Conservation (phyloP, 192 early-diverging fungal species). For the Backusella tarrabulga region DNA sequence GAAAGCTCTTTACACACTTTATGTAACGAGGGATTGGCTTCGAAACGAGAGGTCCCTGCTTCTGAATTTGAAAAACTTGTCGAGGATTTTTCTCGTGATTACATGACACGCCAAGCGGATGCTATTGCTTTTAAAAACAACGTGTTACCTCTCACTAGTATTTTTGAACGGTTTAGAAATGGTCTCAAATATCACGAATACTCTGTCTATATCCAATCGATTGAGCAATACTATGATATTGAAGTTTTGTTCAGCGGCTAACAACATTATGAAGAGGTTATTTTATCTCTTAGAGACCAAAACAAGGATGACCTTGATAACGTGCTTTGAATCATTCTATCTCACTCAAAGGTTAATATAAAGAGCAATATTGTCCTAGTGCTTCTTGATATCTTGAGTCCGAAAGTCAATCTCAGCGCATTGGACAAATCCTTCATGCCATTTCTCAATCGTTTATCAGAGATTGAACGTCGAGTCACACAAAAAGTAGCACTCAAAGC, state of each 20-base stretch:
- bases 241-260: slow-evolving; percentile 78
- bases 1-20: slow-evolving; percentile 52
- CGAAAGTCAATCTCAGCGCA: slow-evolving; percentile 55
- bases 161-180: slow-evolving; percentile 65
- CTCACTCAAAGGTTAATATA: slow-evolving; percentile 73
- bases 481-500: slow-evolving; percentile 90
- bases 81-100: slow-evolving; percentile 42
- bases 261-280: slow-evolving; percentile 77
- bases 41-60: slow-evolving; percentile 66
- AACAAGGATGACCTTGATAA: slow-evolving; percentile 76
- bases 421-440: slow-evolving; percentile 72
- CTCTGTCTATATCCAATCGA: slow-evolving; percentile 64
- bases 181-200: slow-evolving; percentile 80
- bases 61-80: slow-evolving; percentile 62
- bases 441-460: slow-evolving; percentile 75
- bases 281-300: slow-evolving; percentile 81
- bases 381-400: slow-evolving; percentile 79
- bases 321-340: slow-evolving; percentile 68
- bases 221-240: slow-evolving; percentile 82
- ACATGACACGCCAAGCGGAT: slow-evolving; percentile 60
- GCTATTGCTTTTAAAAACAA: slow-evolving; percentile 53
- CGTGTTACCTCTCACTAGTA: slow-evolving; percentile 60
- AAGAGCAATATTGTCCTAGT: slow-evolving; percentile 76
- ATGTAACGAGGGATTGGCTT: slow-evolving; percentile 38
- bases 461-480: slow-evolving; percentile 67